Conservation (phyloP, 148 eudicot genomes). For the Silene uniflora region DNA sequence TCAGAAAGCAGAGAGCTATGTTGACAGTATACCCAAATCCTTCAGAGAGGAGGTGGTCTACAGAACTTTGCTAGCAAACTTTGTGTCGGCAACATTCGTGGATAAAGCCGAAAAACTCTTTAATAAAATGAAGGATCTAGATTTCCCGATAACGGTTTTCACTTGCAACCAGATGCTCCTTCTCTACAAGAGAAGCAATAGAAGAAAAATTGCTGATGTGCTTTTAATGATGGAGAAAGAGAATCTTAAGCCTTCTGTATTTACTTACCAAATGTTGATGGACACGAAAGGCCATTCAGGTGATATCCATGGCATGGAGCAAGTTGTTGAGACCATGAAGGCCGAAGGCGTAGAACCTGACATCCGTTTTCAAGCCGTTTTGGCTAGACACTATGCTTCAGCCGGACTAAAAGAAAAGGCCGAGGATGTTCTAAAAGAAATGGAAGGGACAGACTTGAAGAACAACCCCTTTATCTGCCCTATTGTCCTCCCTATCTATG, state of each 20-base stretch:
- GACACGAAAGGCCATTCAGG: conserved; percentile 67
- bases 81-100: conserved; percentile 33
- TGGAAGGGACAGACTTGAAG: conserved; percentile 46
- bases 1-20: conserved; percentile 51
- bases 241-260: conserved; percentile 54
- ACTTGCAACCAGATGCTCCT: conserved; percentile 73
- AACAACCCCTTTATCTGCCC: conserved; percentile 34
- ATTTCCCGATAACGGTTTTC: conserved; percentile 46
- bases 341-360: conserved; percentile 59
- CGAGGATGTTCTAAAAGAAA: conserved; percentile 52
- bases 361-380: conserved; percentile 20
- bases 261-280: conserved; percentile 69
- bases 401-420: conserved; percentile 68
- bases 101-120: conserved; percentile 73
- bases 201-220: conserved; percentile 76
- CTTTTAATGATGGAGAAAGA: conserved; percentile 81
- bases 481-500: conserved; percentile 55
- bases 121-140: conserved; percentile 71
- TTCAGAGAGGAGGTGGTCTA: conserved; percentile 54
- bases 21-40: conserved; percentile 54
- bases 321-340: conserved; percentile 79
- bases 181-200: conserved; percentile 63
- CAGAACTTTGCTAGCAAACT: conserved; percentile 66
- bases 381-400: conserved; percentile 61
- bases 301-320: conserved; percentile 84